These are phyloP conservation scores for Monilinia aucupariae DNA, from an alignment of 2,329 filamentous ascomycete species.

Conservation along the genomic window DNA sequence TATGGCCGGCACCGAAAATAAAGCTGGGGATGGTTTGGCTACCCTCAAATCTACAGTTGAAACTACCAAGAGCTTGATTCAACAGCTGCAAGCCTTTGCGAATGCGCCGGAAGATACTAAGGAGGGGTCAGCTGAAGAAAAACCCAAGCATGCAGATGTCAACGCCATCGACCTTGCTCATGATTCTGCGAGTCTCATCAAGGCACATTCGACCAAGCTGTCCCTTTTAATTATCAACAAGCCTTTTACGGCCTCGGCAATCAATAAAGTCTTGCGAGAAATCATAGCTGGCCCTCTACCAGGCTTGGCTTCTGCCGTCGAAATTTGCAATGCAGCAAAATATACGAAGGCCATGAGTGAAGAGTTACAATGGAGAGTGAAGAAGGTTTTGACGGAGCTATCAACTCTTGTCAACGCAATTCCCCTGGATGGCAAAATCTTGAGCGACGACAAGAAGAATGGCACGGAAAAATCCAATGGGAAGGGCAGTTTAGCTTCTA, in stretches of 20 bases:
- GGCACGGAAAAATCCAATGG: slow-evolving; percentile 37
- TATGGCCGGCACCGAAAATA: slow-evolving; percentile 20
- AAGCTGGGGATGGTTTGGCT: slow-evolving; percentile 23
- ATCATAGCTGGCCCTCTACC: slow-evolving; percentile 70
- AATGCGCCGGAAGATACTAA: neutral
- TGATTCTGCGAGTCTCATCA: slow-evolving; percentile 67
- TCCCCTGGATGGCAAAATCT: slow-evolving; percentile 50
- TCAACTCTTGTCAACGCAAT: slow-evolving; percentile 55
- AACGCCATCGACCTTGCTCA: slow-evolving; percentile 63
- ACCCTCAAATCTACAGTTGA: slow-evolving; percentile 27
- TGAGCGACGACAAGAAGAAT: slow-evolving; percentile 45
- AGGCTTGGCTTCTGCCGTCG: slow-evolving; percentile 64
- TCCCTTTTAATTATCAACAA: slow-evolving; percentile 81
- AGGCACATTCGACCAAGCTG: slow-evolving; percentile 80
- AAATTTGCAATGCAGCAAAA: slow-evolving; percentile 54
- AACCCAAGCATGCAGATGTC: slow-evolving; percentile 31
- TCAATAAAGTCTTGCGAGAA: slow-evolving; percentile 64
- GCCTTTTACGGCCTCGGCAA: slow-evolving; percentile 76
- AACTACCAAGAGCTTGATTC: slow-evolving; percentile 25
- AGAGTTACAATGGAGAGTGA: slow-evolving; percentile 57
- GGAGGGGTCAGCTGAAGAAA: slow-evolving; percentile 13
- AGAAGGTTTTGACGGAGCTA: slow-evolving; percentile 58
- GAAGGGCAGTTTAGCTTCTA: slow-evolving; percentile 55
- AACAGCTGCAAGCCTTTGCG: slow-evolving; percentile 25
- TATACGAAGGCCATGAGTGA: slow-evolving; percentile 60